Evolutionary conservation across 192 early-diverging fungal genomes (phyloP).

Genomic region (Coemansia reversa): DNA sequence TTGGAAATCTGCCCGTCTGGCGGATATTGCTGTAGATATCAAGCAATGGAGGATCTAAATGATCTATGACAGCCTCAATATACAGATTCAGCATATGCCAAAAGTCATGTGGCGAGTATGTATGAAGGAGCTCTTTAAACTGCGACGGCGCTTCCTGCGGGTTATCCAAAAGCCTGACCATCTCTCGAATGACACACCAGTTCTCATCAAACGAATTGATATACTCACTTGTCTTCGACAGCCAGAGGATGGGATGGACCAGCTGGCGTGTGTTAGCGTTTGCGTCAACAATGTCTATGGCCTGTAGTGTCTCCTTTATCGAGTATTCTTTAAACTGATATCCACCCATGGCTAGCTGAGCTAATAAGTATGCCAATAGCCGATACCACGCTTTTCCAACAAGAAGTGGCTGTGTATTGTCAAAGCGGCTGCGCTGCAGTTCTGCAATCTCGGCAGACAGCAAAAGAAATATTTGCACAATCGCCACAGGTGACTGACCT

Average conservation of each 20-base stretch:
- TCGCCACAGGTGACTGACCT: slow-evolving; percentile 7
- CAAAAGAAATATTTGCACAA: slow-evolving; percentile 33
- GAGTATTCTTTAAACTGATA: slow-evolving; percentile 26
- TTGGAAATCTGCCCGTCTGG: slow-evolving; percentile 29
- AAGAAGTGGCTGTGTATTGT: slow-evolving; percentile 10
- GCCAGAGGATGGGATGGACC: slow-evolving; percentile 32
- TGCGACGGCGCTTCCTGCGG: slow-evolving; percentile 1
- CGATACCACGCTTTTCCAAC: slow-evolving; percentile 28
- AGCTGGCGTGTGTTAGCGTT: slow-evolving; percentile 2
- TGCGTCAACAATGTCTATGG: slow-evolving; percentile 27
- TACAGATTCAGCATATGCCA: slow-evolving; percentile 17
- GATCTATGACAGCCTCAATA: slow-evolving; percentile 21
- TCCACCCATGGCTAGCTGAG: slow-evolving; percentile 31
- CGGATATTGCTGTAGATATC: slow-evolving; percentile 33
- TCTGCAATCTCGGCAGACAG: slow-evolving; percentile 35
- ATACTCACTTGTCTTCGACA: background rate
- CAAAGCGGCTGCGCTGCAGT: slow-evolving; percentile 14
- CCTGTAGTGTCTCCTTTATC: slow-evolving; percentile 10
- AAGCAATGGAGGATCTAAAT: slow-evolving; percentile 30
- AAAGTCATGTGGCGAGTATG: slow-evolving; percentile 28
- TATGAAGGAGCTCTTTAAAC: slow-evolving; percentile 7
- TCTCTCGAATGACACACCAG: slow-evolving; percentile 19
- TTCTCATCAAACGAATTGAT: slow-evolving; percentile 19
- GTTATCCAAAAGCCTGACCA: slow-evolving; percentile 11
- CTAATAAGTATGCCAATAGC: slow-evolving; percentile 24